Evolutionary conservation across 208 protist species (phyloP), one percentile per base, ranked within the genome.

Genomic region (Leishmania arabica): DNA sequence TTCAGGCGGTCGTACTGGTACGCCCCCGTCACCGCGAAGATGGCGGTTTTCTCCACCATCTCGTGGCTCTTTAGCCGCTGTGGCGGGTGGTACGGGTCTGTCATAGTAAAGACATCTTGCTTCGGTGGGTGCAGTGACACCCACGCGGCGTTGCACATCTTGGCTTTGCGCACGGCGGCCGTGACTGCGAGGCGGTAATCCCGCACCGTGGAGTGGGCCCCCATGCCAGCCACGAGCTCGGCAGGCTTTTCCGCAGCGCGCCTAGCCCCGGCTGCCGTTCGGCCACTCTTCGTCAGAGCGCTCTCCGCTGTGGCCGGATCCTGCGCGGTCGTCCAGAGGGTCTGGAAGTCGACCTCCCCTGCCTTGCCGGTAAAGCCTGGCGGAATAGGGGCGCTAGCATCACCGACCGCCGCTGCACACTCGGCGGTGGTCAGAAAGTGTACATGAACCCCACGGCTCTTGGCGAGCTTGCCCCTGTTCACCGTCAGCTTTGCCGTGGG

Each of bases 121-220:
- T 76, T 83, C 17, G 84, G 84, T 7, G 75, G 78, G 70, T 85
- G 66, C 11, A 90, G 68, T 15, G 76, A 66, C 3, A 90, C 78
- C 69, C 65, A 81, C 34, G 70, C 40, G 27, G 81, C 68, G 21
- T 68, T 47, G 75, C 84, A 60, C 66, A 83, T 79, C 83, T 93
- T 88, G 3, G 91, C 93, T 73, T 89, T 86, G 47, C 88, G 90
- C 86, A 96, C 93, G 2, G 93, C 93, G 31, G 66, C 85, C 6
- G 91, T 96, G 42, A 96, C 84, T 21, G 93, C 93, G 13, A 87
- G 81, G 42, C 90, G 90, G 83, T 93, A 95, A 68, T 96, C 92
- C 60, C 89, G 83, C 62, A 93, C 86, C 24, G 83, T 86, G 37
- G 84, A 80, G 15, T 80, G 60, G 7, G 75, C 45, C 31, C 82